Conservation (phyloP, 78 protist genomes). For the Dictyostelium brefeldianum region DNA sequence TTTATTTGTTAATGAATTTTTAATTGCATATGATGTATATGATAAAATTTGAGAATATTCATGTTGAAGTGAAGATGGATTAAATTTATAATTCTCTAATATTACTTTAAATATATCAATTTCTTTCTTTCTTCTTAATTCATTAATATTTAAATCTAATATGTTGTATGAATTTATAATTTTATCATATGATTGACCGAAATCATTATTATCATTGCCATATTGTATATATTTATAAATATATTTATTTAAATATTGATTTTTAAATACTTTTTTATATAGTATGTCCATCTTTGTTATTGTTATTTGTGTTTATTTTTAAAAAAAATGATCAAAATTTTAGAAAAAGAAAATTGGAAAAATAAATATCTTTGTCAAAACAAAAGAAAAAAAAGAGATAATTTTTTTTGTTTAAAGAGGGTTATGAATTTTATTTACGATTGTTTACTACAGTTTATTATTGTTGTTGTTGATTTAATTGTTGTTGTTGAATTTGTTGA, state of each 20-base stretch:
- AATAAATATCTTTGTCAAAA: too few relatives aligned
- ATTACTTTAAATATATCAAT: background rate
- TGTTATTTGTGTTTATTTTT: too few relatives aligned
- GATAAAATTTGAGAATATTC: too few relatives aligned
- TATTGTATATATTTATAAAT: background rate
- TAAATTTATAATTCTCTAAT: too few relatives aligned
- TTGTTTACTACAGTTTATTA: background rate
- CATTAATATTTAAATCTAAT: background rate
- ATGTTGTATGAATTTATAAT: background rate
- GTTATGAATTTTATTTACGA: background rate
- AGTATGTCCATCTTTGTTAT: background rate
- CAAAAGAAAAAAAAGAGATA: background rate
- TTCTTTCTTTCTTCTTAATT: background rate
- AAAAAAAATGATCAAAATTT: too few relatives aligned
- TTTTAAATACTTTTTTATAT: background rate
- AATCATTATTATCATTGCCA: background rate
- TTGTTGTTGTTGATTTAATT: background rate
- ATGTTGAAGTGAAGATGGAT: too few relatives aligned
- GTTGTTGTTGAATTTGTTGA: constrained; percentile 2
- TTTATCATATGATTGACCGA: background rate
- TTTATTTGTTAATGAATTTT: too few relatives aligned
- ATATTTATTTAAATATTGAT: background rate
- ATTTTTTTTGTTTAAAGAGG: background rate
- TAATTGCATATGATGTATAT: too few relatives aligned
- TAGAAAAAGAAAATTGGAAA: too few relatives aligned